A percentile compares a stretch with the other conserved stretches of the same genome.
These are phyloP conservation scores for Geum urbanum DNA, from an alignment of 306 rosid genomes.

Conservation along the genomic window DNA sequence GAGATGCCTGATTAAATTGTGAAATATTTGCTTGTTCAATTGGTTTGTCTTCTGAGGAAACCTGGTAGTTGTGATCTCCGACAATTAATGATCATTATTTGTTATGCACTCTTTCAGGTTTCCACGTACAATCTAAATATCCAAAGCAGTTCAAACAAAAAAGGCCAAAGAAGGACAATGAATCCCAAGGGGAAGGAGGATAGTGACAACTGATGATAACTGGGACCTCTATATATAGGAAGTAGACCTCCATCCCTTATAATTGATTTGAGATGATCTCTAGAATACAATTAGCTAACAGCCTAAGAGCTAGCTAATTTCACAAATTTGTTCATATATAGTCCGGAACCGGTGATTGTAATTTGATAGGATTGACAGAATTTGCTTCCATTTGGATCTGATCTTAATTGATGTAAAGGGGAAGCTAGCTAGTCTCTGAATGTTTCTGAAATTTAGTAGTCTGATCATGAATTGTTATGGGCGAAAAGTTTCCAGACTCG, in stretches of 20 bases:
- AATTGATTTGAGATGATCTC: conserved; percentile 3
- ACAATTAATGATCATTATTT: background rate
- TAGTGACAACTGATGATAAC: conserved; percentile 25
- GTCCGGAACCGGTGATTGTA: background rate
- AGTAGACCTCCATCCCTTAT: conserved; percentile 29
- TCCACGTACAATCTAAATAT: conserved; percentile 11
- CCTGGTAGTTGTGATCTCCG: background rate
- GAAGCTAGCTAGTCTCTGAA: background rate
- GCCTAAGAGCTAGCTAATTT: background rate
- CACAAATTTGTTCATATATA: background rate
- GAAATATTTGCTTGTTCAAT: background rate
- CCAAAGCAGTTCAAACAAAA: conserved; percentile 7
- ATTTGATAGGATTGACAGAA: background rate
- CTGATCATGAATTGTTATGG: too few relatives aligned
- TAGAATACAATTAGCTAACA: background rate
- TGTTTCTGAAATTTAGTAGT: background rate
- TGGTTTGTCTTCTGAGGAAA: background rate
- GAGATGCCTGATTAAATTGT: too few relatives aligned
- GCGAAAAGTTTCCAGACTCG: too few relatives aligned
- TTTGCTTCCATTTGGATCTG: background rate
- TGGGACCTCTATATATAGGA: conserved; percentile 21
- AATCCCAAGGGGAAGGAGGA: conserved; percentile 14
- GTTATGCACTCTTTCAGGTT: background rate
- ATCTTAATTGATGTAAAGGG: background rate
- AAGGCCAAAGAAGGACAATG: background rate